Evolutionary conservation across 352 stramenopile genomes (phyloP).

Genomic region (Phytophthora cajani): DNA sequence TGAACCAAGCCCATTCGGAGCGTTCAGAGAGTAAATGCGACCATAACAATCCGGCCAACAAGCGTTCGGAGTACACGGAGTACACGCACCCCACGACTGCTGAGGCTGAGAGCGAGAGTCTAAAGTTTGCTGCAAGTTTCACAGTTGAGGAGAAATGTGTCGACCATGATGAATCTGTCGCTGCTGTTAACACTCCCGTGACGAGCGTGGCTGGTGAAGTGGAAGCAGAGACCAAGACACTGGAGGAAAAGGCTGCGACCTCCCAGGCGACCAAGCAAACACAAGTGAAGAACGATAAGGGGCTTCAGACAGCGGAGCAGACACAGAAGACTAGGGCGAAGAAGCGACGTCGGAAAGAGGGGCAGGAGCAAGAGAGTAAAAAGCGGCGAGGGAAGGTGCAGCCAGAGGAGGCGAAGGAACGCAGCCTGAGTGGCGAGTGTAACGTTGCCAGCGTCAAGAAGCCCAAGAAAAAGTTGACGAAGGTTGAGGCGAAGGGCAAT

Average conservation of each 20-base stretch:
- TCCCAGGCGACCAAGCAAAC: not conserved
- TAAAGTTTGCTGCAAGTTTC: not conserved
- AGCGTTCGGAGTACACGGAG: not conserved
- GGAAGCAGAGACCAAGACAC: not conserved
- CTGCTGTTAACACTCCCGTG: not conserved
- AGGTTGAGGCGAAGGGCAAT: not conserved
- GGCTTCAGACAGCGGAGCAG: not conserved
- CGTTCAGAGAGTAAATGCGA: conserved; percentile 4
- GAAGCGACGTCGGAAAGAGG: not conserved
- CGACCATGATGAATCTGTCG: not conserved
- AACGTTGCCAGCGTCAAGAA: not conserved
- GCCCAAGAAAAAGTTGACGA: not conserved
- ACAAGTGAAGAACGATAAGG: not conserved
- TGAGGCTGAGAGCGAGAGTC: not conserved
- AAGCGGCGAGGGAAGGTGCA: not conserved
- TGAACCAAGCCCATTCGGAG: not conserved
- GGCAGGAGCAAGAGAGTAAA: not conserved
- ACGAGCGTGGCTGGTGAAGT: not conserved
- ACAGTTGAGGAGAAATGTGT: not conserved
- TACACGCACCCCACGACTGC: not conserved
- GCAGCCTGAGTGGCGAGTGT: not conserved
- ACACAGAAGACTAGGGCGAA: not conserved
- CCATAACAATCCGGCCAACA: not conserved
- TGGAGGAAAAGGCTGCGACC: not conserved
- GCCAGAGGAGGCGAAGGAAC: not conserved